These are phyloP conservation scores for Arachis monticola DNA, from an alignment of 331 rosid genomes.

Conservation along the genomic window DNA sequence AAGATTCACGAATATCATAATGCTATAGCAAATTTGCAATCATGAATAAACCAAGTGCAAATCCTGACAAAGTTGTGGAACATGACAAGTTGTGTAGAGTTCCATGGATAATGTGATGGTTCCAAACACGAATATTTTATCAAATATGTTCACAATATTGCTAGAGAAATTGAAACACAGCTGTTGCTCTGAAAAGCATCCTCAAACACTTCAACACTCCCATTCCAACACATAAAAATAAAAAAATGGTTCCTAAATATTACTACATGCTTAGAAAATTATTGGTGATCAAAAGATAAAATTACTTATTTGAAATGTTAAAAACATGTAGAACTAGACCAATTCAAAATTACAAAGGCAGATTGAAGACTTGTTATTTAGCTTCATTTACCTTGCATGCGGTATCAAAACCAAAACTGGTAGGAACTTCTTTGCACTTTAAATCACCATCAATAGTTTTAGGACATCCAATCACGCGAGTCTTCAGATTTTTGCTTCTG, in stretches of 20 bases:
- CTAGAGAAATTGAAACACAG: conserved; percentile 25
- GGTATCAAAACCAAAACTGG: conserved; percentile 96
- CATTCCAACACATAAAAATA: conserved; percentile 1
- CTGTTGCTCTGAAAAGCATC: conserved; percentile 9
- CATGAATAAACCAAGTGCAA: conserved; percentile 10
- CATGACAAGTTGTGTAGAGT: neutral
- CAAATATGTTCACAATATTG: neutral
- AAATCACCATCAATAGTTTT: conserved; percentile 98
- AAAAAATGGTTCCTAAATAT: conserved; percentile 9
- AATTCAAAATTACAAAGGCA: conserved; percentile 20
- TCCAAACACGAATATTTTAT: neutral
- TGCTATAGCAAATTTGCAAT: conserved; percentile 9
- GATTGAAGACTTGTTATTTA: conserved; percentile 3
- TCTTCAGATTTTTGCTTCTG: conserved; percentile 86
- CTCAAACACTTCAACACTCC: conserved; percentile 10
- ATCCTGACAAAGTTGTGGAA: neutral
- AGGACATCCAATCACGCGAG: conserved; percentile 92
- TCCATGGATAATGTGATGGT: neutral
- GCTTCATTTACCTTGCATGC: conserved; percentile 89
- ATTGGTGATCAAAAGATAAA: neutral
- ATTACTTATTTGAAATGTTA: neutral
- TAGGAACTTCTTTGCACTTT: conserved; percentile 96
- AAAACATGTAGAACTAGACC: conserved; percentile 17
- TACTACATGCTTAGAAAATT: conserved; percentile 12
- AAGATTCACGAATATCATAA: conserved; percentile 15